A percentile compares a stretch with the other conserved stretches of the same genome.
These are phyloP conservation scores for Entelexis paramagnoliae DNA, from an alignment of 1,139 yeast species.

Conservation along the genomic window DNA sequence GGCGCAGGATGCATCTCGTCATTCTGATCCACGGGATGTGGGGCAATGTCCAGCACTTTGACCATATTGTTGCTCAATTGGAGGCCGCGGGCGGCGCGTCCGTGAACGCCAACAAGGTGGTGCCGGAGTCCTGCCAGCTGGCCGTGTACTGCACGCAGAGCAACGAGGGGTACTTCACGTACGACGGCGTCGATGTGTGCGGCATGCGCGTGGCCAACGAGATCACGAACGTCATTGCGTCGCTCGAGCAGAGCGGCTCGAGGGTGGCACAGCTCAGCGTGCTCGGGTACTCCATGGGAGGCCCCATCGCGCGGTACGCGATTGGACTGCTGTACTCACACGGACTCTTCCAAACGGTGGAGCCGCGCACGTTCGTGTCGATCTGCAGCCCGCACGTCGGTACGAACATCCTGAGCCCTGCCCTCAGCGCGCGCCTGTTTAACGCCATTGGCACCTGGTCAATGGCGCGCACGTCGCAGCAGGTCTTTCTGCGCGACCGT, in stretches of 20 bases:
- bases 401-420: constrained; percentile 50
- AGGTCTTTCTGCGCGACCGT: constrained; percentile 54
- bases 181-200: constrained; percentile 79
- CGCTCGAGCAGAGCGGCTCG: constrained; percentile 27
- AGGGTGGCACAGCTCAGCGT: constrained; percentile 42
- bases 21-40: constrained; percentile 75
- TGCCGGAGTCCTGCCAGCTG: neutral
- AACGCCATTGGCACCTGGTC: constrained; percentile 52
- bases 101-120: neutral
- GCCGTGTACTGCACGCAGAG: constrained; percentile 48
- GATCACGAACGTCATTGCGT: constrained; percentile 41
- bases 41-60: constrained; percentile 65
- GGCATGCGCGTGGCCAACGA: constrained; percentile 69
- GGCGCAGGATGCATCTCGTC: constrained; percentile 41
- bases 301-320: constrained; percentile 66
- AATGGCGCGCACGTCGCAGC: constrained; percentile 61
- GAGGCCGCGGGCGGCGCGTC: constrained; percentile 22
- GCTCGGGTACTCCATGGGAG: constrained; percentile 77
- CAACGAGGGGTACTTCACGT: constrained; percentile 58
- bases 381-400: constrained; percentile 83
- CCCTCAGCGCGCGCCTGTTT: constrained; percentile 40
- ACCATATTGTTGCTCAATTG: constrained; percentile 36
- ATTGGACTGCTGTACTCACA: constrained; percentile 54
- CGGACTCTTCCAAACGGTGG: constrained; percentile 41
- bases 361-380: constrained; percentile 44